Conservation (phyloP, 306 rosid species). For the Spatholobus suberectus region DNA sequence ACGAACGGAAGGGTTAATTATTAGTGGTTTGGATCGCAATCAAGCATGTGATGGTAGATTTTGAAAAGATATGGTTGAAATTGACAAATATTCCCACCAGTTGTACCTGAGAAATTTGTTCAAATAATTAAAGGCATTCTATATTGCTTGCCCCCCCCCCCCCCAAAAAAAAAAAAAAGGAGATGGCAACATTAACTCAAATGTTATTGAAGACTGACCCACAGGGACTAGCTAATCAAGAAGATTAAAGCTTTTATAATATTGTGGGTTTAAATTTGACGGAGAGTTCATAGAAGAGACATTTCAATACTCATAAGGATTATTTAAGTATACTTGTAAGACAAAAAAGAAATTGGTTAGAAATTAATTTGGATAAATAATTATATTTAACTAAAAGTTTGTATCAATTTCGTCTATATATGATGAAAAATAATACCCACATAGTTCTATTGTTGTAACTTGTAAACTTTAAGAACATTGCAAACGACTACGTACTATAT, state of each 20-base stretch:
- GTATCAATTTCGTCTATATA: background rate
- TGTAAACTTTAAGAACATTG: background rate
- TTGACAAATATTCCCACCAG: background rate
- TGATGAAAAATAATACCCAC: background rate
- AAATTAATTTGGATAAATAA: background rate
- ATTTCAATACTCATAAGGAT: background rate
- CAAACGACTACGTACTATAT: background rate
- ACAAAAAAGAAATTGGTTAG: background rate
- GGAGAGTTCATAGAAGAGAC: background rate
- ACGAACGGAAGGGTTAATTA: background rate
- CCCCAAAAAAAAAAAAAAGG: too few relatives aligned
- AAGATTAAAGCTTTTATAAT: background rate
- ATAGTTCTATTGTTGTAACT: background rate
- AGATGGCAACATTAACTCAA: background rate
- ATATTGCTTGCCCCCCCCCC: background rate
- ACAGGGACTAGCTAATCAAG: too few relatives aligned
- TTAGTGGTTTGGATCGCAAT: background rate
- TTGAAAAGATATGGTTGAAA: background rate
- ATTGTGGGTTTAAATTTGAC: background rate
- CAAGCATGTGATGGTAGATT: constrained; percentile 22
- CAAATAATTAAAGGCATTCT: background rate
- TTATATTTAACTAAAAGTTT: background rate
- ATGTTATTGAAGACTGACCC: too few relatives aligned
- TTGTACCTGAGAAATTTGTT: background rate
- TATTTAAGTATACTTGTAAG: background rate